These are phyloP conservation scores for Bisporella sp. DNA, from an alignment of 2,329 filamentous ascomycete species.

Conservation along the genomic window DNA sequence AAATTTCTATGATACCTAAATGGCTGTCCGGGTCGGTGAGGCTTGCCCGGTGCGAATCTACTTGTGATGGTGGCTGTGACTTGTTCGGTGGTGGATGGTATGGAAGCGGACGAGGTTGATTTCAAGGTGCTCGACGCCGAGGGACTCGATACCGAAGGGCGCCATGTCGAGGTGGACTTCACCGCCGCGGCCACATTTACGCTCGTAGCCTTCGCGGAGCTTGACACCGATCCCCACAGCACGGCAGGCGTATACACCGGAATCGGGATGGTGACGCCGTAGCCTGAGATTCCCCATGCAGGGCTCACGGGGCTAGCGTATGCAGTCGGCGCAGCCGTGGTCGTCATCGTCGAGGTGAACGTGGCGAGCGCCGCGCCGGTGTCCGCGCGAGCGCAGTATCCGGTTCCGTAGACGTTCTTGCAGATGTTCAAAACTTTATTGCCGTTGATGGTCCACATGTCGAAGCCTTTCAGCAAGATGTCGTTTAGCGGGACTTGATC, in stretches of 20 bases:
- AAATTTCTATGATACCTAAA: too few relatives aligned
- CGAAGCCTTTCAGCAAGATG: conserved; percentile 28
- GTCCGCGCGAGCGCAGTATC: conserved; percentile 22
- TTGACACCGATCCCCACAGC: conserved; percentile 21
- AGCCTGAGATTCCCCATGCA: conserved; percentile 27
- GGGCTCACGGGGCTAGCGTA: conserved; percentile 21
- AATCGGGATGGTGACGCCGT: conserved; percentile 24
- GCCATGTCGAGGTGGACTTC: too few relatives aligned
- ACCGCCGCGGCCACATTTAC: too few relatives aligned
- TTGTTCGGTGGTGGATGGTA: too few relatives aligned
- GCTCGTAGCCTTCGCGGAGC: neutral
- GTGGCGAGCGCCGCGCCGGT: conserved; percentile 11
- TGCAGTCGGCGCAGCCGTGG: conserved; percentile 9
- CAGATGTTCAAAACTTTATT: conserved; percentile 25
- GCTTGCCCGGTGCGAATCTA: too few relatives aligned
- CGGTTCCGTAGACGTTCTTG: conserved; percentile 29
- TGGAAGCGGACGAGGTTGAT: too few relatives aligned
- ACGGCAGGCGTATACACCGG: conserved; percentile 26
- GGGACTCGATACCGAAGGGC: too few relatives aligned
- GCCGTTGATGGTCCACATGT: conserved; percentile 28
- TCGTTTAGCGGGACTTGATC: conserved; percentile 27
- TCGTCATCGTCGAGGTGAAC: conserved; percentile 4
- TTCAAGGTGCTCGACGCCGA: too few relatives aligned
- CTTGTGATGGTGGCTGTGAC: too few relatives aligned
- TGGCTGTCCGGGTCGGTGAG: too few relatives aligned